Percentiles rank a stretch among this genome's conserved stretches.
Evolutionary conservation across 371 early-diverging fungal genomes (phyloP).

Genomic region (Mucor plumbeus): DNA sequence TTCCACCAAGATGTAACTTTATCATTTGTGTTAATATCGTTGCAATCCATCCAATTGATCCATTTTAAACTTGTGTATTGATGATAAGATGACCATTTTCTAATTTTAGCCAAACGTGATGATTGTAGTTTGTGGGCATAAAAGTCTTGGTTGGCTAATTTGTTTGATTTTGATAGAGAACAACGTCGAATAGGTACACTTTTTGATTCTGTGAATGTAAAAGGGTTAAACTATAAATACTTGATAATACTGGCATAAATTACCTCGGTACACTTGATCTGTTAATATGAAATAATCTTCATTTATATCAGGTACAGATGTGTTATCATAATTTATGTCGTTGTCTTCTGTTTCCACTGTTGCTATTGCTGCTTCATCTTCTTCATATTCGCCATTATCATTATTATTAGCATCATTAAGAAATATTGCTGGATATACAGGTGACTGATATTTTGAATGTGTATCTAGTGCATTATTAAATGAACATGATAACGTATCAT

Average conservation of each 20-base stretch:
- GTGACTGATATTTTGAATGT: conserved; percentile 1
- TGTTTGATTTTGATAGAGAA: neutral
- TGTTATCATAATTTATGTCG: neutral
- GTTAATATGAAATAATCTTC: conserved; percentile 17
- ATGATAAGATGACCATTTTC: conserved; percentile 18
- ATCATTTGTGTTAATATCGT: neutral
- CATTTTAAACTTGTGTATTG: conserved; percentile 4
- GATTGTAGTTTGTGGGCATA: conserved; percentile 10
- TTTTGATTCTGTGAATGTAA: conserved; percentile 15
- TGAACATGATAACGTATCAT: conserved; percentile 14
- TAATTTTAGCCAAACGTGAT: conserved; percentile 21
- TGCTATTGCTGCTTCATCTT: neutral
- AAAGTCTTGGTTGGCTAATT: neutral
- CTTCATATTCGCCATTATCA: neutral
- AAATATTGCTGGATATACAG: conserved; percentile 36
- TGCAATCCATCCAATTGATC: conserved; percentile 20
- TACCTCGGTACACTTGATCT: neutral
- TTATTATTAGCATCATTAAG: conserved; percentile 9
- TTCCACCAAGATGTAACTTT: conserved; percentile 21
- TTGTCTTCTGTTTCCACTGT: neutral
- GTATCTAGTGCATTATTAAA: neutral
- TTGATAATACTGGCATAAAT: neutral
- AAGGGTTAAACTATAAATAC: no score
- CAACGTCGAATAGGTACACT: conserved; percentile 22
- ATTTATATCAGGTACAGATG: conserved; percentile 16